Evolutionary conservation across 768 basidiomycete species (phyloP).

Genomic region (Lactarius indigo): DNA sequence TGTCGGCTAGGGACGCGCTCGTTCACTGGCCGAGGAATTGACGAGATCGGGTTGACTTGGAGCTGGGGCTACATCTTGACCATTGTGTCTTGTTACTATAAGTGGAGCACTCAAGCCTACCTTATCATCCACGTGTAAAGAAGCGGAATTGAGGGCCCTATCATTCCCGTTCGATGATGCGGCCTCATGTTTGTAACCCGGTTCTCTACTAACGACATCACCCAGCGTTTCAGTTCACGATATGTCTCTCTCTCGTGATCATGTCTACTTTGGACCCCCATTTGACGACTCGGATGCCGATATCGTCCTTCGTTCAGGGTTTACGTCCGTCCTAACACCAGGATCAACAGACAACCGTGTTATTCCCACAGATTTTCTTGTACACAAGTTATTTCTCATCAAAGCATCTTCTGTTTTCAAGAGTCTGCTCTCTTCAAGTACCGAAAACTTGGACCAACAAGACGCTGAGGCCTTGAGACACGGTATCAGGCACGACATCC

Average conservation of each 20-base stretch:
- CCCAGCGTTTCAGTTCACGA: neutral
- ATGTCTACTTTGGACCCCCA: conserved; percentile 35
- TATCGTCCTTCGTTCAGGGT: conserved; percentile 6
- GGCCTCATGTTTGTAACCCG: neutral
- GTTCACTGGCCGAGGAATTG: conserved; percentile 11
- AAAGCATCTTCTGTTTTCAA: conserved; percentile 16
- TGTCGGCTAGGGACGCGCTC: conserved; percentile 9
- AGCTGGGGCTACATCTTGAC: neutral
- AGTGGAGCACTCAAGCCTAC: neutral
- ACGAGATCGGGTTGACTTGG: neutral
- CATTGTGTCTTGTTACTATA: neutral
- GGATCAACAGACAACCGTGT: neutral
- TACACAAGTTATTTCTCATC: conserved; percentile 11
- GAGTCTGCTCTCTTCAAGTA: conserved; percentile 1
- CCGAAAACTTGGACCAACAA: neutral
- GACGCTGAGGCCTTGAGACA: neutral
- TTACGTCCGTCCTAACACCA: neutral
- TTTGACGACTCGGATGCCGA: conserved; percentile 47
- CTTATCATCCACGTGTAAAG: neutral
- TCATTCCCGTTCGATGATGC: neutral
- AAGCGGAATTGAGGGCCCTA: too few species aligned
- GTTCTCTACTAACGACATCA: neutral
- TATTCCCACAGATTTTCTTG: conserved; percentile 1
- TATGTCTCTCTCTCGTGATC: conserved; percentile 3
- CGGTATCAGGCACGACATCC: neutral